These are phyloP conservation scores for Diaporthe nobilis DNA, from an alignment of 2,329 filamentous ascomycete species.

Conservation along the genomic window DNA sequence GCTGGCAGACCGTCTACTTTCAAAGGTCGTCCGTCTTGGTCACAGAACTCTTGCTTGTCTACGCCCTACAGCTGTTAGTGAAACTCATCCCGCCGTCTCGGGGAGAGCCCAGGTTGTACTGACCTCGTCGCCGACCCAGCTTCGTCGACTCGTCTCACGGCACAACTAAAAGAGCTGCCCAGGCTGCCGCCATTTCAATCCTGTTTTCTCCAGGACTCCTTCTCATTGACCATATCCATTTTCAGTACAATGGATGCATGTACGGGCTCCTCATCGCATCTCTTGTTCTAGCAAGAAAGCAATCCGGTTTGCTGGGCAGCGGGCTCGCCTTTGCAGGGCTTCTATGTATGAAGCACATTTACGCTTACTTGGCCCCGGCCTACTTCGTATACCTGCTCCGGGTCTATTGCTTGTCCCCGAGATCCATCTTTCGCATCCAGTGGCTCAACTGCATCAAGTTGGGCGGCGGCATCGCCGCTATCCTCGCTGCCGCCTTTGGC, in stretches of 20 bases:
- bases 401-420: constrained; percentile 85
- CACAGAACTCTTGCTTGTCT: constrained; percentile 87
- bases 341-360: constrained; percentile 97
- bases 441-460: constrained; percentile 88
- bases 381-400: constrained; percentile 96
- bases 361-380: constrained; percentile 94
- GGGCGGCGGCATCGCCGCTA: constrained; percentile 76
- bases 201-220: constrained; percentile 92
- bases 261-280: constrained; percentile 93
- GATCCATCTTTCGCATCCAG: constrained; percentile 81
- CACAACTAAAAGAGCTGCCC: constrained; percentile 79
- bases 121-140: constrained; percentile 57
- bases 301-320: constrained; percentile 81
- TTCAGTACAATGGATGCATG: constrained; percentile 98
- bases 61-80: constrained; percentile 81
- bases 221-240: constrained; percentile 98
- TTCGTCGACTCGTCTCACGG: constrained; percentile 81
- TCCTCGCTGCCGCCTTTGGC: constrained; percentile 88
- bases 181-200: constrained; percentile 89
- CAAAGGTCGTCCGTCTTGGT: constrained; percentile 90
- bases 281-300: constrained; percentile 83
- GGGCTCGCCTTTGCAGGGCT: constrained; percentile 87
- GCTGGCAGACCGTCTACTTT: constrained; percentile 95
- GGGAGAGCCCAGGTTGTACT: constrained; percentile 1
- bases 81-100: not conserved